Percentiles rank a stretch among this genome's conserved stretches.
phyloP scores from a whole-genome alignment of 495 filamentous ascomycete genomes.

The Trichoderma gamsii region DNA sequence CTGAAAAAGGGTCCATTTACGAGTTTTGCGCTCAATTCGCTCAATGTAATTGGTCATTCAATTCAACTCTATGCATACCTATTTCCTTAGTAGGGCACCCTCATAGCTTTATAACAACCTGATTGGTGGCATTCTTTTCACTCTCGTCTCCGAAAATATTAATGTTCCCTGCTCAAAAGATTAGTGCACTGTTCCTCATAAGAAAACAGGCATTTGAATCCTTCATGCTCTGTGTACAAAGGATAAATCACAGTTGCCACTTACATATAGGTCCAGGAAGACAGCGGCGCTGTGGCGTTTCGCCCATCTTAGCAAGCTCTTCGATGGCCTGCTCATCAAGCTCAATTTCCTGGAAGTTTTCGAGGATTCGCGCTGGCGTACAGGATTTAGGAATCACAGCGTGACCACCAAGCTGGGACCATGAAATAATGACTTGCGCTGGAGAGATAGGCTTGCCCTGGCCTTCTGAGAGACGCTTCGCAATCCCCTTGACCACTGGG shows the following conservation, averaged over 20 bases:
- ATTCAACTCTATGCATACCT: not conserved
- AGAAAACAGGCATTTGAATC: not conserved
- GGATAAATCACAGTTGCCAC: not conserved
- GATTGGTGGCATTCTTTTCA: not conserved
- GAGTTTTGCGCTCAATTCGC: no score
- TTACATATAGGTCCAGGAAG: slow-evolving; percentile 25
- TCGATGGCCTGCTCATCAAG: slow-evolving; percentile 9
- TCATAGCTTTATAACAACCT: not conserved
- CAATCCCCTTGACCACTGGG: slow-evolving; percentile 22
- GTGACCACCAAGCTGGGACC: slow-evolving; percentile 59
- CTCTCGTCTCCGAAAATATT: slow-evolving; percentile 9
- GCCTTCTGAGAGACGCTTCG: slow-evolving; percentile 31
- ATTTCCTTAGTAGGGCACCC: not conserved
- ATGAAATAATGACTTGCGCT: slow-evolving; percentile 54
- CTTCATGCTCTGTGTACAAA: not conserved
- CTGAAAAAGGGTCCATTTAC: no score
- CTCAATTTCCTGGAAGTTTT: slow-evolving; percentile 37
- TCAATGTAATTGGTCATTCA: not conserved
- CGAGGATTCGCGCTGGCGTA: slow-evolving; percentile 51
- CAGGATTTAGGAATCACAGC: slow-evolving; percentile 61
- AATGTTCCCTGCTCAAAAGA: not conserved
- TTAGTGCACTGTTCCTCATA: not conserved
- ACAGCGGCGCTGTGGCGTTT: slow-evolving; percentile 20
- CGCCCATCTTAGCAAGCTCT: not conserved
- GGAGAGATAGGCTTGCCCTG: slow-evolving; percentile 50